A percentile compares a stretch with the other conserved stretches of the same genome.
Evolutionary conservation across 2,329 filamentous ascomycete genomes (phyloP).

Genomic region (Ustilaginoidea virens): DNA sequence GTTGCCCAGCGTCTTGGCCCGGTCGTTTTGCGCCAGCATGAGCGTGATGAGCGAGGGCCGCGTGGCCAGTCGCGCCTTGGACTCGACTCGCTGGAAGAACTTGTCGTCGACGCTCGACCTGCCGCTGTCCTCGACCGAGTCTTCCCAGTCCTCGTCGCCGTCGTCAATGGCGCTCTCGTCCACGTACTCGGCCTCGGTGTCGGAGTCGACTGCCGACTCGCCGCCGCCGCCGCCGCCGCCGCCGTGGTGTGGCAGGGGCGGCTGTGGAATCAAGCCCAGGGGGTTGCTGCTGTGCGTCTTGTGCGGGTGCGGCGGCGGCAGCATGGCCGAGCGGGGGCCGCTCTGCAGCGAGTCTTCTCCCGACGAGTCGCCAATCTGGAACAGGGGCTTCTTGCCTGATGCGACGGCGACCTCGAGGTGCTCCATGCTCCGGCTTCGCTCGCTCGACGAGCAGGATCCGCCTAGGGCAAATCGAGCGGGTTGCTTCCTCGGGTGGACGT

Average conservation of each 20-base stretch:
- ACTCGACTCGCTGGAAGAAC: constrained; percentile 84
- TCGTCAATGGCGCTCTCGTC: constrained; percentile 74
- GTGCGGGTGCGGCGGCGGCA: constrained; percentile 45
- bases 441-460: constrained; percentile 62
- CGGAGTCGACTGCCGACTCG: constrained; percentile 16
- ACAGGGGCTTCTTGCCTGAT: constrained; percentile 24
- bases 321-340: constrained; percentile 37
- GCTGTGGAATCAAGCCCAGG: too few relatives aligned
- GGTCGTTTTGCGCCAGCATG: constrained; percentile 66
- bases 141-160: constrained; percentile 50
- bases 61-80: constrained; percentile 68
- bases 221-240: too few relatives aligned
- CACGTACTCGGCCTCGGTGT: constrained; percentile 45
- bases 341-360: constrained; percentile 61
- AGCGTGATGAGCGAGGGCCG: constrained; percentile 80
- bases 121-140: constrained; percentile 65
- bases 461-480: constrained; percentile 56
- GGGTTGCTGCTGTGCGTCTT: too few relatives aligned
- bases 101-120: constrained; percentile 71
- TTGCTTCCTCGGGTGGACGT: constrained; percentile 50
- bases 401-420: constrained; percentile 18
- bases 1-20: constrained; percentile 52
- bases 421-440: constrained; percentile 34
- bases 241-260: too few relatives aligned
- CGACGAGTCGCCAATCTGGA: constrained; percentile 42